phyloP scores from a whole-genome alignment of 257 asterid species.

The Linaria vulgaris region DNA sequence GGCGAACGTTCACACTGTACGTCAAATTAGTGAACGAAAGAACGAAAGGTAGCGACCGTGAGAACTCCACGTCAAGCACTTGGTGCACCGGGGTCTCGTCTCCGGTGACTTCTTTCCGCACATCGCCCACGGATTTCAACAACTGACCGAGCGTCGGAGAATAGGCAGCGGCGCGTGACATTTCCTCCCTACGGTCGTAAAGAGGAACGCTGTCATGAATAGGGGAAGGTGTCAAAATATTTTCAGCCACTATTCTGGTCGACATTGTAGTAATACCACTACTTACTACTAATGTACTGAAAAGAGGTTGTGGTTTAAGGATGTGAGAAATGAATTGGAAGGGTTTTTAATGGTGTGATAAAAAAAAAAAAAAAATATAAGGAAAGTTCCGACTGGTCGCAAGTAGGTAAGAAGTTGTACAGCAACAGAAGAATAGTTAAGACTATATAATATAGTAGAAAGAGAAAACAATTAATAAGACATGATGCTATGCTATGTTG shows the following conservation, averaged over 20 bases:
- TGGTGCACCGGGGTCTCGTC: conserved; percentile 80
- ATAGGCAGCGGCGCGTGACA: conserved; percentile 12
- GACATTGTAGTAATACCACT: background rate
- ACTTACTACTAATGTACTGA: background rate
- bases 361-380: background rate
- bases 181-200: conserved; percentile 27
- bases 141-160: conserved; percentile 52
- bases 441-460: too few relatives aligned
- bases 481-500: too few relatives aligned
- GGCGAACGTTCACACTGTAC: conserved; percentile 41
- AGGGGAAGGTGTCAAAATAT: conserved; percentile 22
- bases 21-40: conserved; percentile 62
- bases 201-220: conserved; percentile 28
- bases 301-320: background rate
- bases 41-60: conserved; percentile 50
- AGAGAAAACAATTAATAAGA: conserved; percentile 18
- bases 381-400: conserved; percentile 25
- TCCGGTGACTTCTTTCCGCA: conserved; percentile 55
- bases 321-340: background rate
- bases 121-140: conserved; percentile 47
- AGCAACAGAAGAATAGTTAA: conserved; percentile 25
- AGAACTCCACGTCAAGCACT: conserved; percentile 55
- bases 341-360: conserved; percentile 1
- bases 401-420: conserved; percentile 41
- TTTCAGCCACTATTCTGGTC: conserved; percentile 37